Evolutionary conservation across 2,329 filamentous ascomycete species (phyloP), one percentile per base, ranked within the genome.

Genomic region (Boeremia lycopersici): DNA sequence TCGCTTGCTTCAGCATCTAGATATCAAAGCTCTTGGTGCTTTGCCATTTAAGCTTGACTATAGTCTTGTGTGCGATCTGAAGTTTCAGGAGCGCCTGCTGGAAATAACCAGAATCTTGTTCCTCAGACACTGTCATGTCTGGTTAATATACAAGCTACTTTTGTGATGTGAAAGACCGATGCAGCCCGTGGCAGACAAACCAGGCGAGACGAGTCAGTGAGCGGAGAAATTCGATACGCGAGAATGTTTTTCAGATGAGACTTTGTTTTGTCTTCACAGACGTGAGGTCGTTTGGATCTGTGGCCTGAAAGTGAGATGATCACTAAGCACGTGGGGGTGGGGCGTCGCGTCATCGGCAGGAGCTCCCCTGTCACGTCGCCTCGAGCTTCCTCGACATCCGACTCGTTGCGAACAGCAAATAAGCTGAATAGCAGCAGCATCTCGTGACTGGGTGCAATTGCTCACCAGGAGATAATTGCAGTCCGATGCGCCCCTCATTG

Each of bases 61-160:
- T 6, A 82, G 58, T n/a, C 81, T 70, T 1, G 77, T 74, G 1
- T 71, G 72, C 12, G 79, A 81, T 0, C 78, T 80, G 0, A 76
- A 73, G 36, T 78, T 82, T 6, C 80, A 82, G 2, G 79, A 79
- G 17, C 79, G 74, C n/a, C 79, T 74, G 15, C 74, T 65, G 0
- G 80, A 79, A 12, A 81, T 77, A 1, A 76, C 79, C 0, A 82
- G 66, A 1, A 81, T 62, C 0, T 63, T 62, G 10, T 63, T 65
- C 3, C 68, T 58, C 0, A 81, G 51, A 13, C 43, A 57, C 6
- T 64, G 30, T 0, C 77, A 77, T 6, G 58, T 60, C 2, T n/a
- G n/a, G n/a, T n/a, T n/a, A n/a, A n/a, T n/a, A n/a, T n/a, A n/a
- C n/a, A n/a, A n/a, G n/a, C n/a, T n/a, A n/a, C n/a, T n/a, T n/a